phyloP scores from a whole-genome alignment of 345 rosid species.

The Citrus cavaleriei region DNA sequence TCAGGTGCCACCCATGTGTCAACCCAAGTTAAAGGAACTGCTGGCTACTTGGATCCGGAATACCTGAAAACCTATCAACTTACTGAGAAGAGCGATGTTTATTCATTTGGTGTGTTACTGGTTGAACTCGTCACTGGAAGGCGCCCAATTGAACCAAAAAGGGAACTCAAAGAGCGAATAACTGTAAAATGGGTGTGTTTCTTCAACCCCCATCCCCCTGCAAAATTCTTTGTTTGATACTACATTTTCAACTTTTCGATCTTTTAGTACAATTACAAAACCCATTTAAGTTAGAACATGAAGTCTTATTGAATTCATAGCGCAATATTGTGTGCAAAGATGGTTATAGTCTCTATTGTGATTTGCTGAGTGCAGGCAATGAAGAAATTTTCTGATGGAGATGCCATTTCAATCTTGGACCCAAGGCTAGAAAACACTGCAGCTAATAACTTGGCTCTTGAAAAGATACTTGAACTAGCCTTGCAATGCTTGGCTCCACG shows the following conservation, averaged over 20 bases:
- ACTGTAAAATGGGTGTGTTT: slow-evolving; percentile 76
- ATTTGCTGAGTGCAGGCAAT: slow-evolving; percentile 57
- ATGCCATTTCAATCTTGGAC: slow-evolving; percentile 58
- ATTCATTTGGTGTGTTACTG: slow-evolving; percentile 84
- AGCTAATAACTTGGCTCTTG: slow-evolving; percentile 51
- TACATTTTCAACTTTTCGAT: not conserved
- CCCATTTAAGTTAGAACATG: not conserved
- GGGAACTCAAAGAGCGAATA: slow-evolving; percentile 69
- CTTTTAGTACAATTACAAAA: not conserved
- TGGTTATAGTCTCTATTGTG: not conserved
- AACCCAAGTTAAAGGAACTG: slow-evolving; percentile 98
- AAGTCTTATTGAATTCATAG: not conserved
- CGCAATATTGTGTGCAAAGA: not conserved
- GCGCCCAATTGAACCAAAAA: slow-evolving; percentile 78
- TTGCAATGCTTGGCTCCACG: slow-evolving; percentile 70
- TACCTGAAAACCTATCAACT: slow-evolving; percentile 84
- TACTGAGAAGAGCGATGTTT: slow-evolving; percentile 93
- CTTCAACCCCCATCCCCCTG: not conserved
- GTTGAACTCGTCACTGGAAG: slow-evolving; percentile 78
- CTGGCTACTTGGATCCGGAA: slow-evolving; percentile 92
- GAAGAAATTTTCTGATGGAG: slow-evolving; percentile 63
- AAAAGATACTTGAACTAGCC: slow-evolving; percentile 73
- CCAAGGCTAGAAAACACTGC: slow-evolving; percentile 54
- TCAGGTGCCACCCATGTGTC: slow-evolving; percentile 91
- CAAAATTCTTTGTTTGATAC: not conserved